A percentile compares a stretch with the other conserved stretches of the same genome.
These are phyloP conservation scores for Backusella liffmaniae DNA, from an alignment of 192 early-diverging fungal genomes.

Conservation along the genomic window DNA sequence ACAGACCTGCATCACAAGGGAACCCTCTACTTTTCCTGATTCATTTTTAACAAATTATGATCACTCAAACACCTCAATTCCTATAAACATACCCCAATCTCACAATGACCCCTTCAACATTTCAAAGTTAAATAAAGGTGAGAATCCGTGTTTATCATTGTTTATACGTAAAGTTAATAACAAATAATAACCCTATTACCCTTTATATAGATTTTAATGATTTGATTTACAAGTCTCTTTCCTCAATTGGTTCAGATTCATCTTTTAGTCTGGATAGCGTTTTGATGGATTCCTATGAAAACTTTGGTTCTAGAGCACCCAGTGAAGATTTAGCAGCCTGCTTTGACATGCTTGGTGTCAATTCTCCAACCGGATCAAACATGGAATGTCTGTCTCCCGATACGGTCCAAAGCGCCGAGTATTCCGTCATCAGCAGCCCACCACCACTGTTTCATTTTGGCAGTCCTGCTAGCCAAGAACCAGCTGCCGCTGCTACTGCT, in stretches of 20 bases:
- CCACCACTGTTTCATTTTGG: not conserved
- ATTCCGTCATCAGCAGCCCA: not conserved
- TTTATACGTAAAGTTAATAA: not conserved
- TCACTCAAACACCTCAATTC: not conserved
- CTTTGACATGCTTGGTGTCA: slow-evolving; percentile 1
- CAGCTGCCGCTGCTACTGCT: not conserved
- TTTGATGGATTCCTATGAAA: not conserved
- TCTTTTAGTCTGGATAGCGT: not conserved
- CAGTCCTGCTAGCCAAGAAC: not conserved
- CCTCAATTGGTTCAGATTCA: not conserved
- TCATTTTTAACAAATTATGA: not conserved
- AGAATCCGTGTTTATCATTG: not conserved
- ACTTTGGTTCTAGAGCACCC: not conserved
- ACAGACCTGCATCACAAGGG: not conserved
- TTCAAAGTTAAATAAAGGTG: not conserved
- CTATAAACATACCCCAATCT: not conserved
- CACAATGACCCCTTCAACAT: not conserved
- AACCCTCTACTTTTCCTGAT: not conserved
- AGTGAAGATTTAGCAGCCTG: not conserved
- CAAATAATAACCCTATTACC: not conserved
- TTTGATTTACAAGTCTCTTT: not conserved
- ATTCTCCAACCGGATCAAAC: not conserved
- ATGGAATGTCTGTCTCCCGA: not conserved
- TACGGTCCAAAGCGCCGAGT: not conserved
- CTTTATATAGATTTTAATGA: not conserved